Evolutionary conservation across 805 yeast genomes (phyloP), one percentile per base, ranked within the genome.

Genomic region (Maudiozyma bulderi): DNA sequence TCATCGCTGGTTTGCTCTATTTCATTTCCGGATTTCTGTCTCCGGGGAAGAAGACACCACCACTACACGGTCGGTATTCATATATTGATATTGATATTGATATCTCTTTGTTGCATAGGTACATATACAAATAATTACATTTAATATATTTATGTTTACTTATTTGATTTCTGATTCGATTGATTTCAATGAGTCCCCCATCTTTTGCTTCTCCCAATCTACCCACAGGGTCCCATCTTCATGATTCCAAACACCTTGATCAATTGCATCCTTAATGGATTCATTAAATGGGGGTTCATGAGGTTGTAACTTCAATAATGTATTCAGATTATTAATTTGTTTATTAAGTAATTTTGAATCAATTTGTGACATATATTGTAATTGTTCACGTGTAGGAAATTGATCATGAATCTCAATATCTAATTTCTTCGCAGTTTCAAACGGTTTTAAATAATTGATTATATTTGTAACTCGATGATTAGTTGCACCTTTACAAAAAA

Each of bases 401-500:
- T 44, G 53, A 28, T 53, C 51, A 39, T 51, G 56, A 14, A 61
- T 37, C 37, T 64, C 63, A 5, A 61, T 50, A 20, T 57, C 54
- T 47, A 54, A 53, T 32, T 51, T 51, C 29, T 48, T 48, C 14
- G 48, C 29, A 11, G 51, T 50, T 28, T 48, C 48, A 13, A 49
- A 29, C 5, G 55, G 49, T 26, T 54, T 54, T 13, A 51, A 33
- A 38, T 43, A 44, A 9, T 43, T 15, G 11, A 43, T 8, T 8
- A 48, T 54, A 56, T 30, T 30, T 5, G 15, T 28, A 6, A 15
- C 43, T 6, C 14, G 8, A 30, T 20, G 43, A 30, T 40, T 40
- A n/a, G 51, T 57, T 26, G 58, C 41, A 34, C 58, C 58, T 47
- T 64, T 60, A 43, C 66, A 53, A 46, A 74, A 77, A 37, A 77